Evolutionary conservation across 345 rosid species (phyloP).

Genomic region (Heritiera fomes): DNA sequence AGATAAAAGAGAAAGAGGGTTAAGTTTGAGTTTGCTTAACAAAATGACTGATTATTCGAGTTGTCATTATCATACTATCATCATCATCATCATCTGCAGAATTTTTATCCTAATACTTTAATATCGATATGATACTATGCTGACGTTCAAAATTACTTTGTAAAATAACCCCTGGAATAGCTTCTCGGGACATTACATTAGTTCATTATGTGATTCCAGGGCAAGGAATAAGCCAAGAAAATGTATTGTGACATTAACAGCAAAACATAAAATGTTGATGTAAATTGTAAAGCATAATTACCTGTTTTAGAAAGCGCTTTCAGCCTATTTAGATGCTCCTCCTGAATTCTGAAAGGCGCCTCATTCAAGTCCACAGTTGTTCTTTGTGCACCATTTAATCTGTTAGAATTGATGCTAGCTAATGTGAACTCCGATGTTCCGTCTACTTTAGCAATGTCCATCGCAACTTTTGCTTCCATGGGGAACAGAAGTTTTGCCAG

Average conservation of each 20-base stretch:
- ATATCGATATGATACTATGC: neutral
- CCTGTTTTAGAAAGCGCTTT: slow-evolving; percentile 73
- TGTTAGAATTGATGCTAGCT: slow-evolving; percentile 39
- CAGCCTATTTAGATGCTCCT: slow-evolving; percentile 67
- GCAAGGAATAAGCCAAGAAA: neutral
- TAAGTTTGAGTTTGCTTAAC: neutral
- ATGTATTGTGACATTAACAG: neutral
- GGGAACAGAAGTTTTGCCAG: slow-evolving; percentile 81
- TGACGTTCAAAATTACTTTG: neutral
- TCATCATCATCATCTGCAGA: too few relatives aligned
- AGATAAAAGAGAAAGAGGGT: neutral
- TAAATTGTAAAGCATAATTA: slow-evolving; percentile 27
- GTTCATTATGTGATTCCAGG: neutral
- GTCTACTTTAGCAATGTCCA: slow-evolving; percentile 64
- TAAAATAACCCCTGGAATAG: neutral
- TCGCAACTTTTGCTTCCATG: slow-evolving; percentile 68
- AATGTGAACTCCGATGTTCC: slow-evolving; percentile 65
- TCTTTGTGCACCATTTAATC: slow-evolving; percentile 35
- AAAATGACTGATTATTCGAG: neutral
- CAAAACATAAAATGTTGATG: neutral
- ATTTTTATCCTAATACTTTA: too few relatives aligned
- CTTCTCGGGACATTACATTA: neutral
- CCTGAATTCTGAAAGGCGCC: slow-evolving; percentile 61
- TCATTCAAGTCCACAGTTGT: slow-evolving; percentile 61
- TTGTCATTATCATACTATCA: too few relatives aligned